Conservation (phyloP, 2,329 filamentous ascomycete species). For the Aschersonia sp. region DNA sequence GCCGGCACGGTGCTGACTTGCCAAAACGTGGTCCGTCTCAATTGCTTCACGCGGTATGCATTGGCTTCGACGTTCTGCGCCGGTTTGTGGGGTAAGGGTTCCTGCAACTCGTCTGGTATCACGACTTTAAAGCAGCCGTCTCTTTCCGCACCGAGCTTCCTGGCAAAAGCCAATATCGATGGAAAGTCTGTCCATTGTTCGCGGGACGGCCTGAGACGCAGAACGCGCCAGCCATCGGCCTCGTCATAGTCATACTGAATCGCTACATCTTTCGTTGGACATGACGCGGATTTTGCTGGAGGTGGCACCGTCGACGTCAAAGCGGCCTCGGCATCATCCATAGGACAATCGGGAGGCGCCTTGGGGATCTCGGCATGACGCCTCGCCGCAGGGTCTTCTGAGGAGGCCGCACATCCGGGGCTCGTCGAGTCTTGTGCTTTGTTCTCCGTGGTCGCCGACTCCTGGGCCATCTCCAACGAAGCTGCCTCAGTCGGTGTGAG, state of each 20-base stretch:
- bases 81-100: constrained; percentile 16
- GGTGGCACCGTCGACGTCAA: not conserved
- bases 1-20: constrained; percentile 19
- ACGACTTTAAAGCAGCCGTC: constrained; percentile 25
- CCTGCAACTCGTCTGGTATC: constrained; percentile 16
- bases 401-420: no score
- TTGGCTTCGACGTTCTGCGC: constrained; percentile 17
- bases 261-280: not conserved
- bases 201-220: constrained; percentile 19
- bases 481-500: no score
- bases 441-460: no score
- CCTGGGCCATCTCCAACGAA: no score
- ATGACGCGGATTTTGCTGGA: no score
- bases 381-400: no score
- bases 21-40: constrained; percentile 21
- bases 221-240: constrained; percentile 13
- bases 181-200: constrained; percentile 23
- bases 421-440: no score
- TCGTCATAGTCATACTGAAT: constrained; percentile 19
- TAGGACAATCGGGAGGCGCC: no score
- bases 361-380: no score
- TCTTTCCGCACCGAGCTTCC: constrained; percentile 13
- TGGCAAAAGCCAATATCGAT: constrained; percentile 18
- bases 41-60: constrained; percentile 19
- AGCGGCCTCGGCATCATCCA: no score